These are phyloP conservation scores for Isoetes engelmannii DNA, from an alignment of 83 land plant species.

Conservation along the genomic window DNA sequence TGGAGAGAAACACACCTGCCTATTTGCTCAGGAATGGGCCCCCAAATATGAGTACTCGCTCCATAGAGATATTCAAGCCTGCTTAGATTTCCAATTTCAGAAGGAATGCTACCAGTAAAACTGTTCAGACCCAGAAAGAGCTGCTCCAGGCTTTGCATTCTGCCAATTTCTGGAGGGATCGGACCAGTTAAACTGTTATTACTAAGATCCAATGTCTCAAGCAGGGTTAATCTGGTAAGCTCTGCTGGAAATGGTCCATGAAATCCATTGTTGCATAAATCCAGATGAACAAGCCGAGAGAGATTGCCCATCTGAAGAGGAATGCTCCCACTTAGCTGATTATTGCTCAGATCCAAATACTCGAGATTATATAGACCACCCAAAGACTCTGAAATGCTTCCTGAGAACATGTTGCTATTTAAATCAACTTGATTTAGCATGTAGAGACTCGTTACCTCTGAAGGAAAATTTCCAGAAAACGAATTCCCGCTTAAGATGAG, in stretches of 20 bases:
- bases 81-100: neutral
- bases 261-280: slow-evolving; percentile 17
- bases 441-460: neutral
- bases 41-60: slow-evolving; percentile 2
- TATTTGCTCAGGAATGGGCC: slow-evolving; percentile 3
- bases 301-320: slow-evolving; percentile 25
- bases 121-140: slow-evolving; percentile 12
- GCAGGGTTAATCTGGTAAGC: neutral
- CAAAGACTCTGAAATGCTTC: neutral
- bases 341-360: slow-evolving; percentile 6
- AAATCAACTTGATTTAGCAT: neutral
- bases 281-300: slow-evolving; percentile 34
- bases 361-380: neutral
- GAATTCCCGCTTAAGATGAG: slow-evolving; percentile 20
- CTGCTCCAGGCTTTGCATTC: neutral
- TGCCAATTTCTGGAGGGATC: slow-evolving; percentile 1
- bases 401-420: neutral
- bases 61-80: neutral
- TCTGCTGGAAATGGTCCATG: slow-evolving; percentile 9
- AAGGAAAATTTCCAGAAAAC: neutral
- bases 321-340: slow-evolving; percentile 16
- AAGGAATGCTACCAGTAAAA: neutral
- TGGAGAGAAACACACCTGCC: slow-evolving; percentile 3
- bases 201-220: slow-evolving; percentile 5
- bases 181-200: neutral